Evolutionary conservation across 768 basidiomycete species (phyloP).

Genomic region (Termitomyces sp.): DNA sequence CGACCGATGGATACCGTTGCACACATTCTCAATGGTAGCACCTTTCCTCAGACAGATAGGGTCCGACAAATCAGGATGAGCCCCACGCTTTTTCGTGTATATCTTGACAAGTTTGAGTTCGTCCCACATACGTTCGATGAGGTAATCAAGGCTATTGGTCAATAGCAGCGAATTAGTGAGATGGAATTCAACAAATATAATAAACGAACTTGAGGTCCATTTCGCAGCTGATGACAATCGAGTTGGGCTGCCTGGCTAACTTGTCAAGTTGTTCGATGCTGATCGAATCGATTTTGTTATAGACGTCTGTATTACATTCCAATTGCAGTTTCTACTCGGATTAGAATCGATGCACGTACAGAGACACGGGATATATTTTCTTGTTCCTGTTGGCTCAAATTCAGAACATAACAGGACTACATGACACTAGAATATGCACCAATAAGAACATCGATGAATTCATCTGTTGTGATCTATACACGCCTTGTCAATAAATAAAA

Average conservation of each 20-base stretch:
- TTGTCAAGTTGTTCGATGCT: conserved; percentile 81
- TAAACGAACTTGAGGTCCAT: conserved; percentile 76
- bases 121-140: conserved; percentile 76
- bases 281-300: conserved; percentile 94
- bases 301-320: conserved; percentile 57
- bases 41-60: conserved; percentile 89
- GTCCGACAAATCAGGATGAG: conserved; percentile 84
- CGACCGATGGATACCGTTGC: conserved; percentile 88
- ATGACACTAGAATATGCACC: conserved; percentile 36
- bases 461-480: conserved; percentile 83
- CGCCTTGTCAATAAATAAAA: not conserved
- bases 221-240: conserved; percentile 96
- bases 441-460: conserved; percentile 98
- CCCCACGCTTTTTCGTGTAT: conserved; percentile 98
- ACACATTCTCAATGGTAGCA: conserved; percentile 92
- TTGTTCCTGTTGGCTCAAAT: conserved; percentile 53
- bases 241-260: conserved; percentile 73
- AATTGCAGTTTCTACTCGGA: not conserved
- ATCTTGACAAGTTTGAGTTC: conserved; percentile 81
- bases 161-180: conserved; percentile 3
- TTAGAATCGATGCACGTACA: conserved; percentile 42
- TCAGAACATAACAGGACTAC: not conserved
- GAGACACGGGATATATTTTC: conserved; percentile 93
- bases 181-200: not conserved
- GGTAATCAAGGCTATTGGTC: conserved; percentile 53